Evolutionary conservation across 148 eudicot species (phyloP).

Genomic region (Fagopyrum esculentum): DNA sequence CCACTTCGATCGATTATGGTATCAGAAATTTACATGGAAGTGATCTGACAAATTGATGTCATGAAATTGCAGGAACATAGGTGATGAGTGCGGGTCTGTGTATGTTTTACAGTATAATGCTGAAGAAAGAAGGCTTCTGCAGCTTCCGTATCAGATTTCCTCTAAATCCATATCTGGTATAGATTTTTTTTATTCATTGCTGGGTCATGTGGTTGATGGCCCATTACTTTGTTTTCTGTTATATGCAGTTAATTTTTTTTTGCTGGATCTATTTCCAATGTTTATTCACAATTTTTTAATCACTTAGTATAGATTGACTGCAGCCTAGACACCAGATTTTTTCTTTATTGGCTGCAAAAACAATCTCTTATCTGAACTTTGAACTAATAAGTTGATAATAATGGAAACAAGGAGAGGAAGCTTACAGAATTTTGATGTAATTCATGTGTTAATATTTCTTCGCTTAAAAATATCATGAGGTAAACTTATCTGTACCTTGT

Average conservation of each 20-base stretch:
- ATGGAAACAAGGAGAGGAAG: not conserved
- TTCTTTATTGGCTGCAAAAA: conserved; percentile 1
- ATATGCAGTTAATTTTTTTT: not conserved
- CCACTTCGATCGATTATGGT: not conserved
- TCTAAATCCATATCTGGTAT: conserved; percentile 64
- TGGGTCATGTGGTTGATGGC: conserved; percentile 2
- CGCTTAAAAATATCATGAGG: not conserved
- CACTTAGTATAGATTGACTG: not conserved
- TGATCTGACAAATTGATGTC: not conserved
- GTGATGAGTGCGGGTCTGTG: conserved; percentile 74
- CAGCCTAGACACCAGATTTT: not conserved
- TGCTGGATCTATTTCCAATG: not conserved
- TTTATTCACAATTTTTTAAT: not conserved
- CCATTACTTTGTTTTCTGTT: not conserved
- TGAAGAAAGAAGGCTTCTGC: conserved; percentile 49
- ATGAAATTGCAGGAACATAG: conserved; percentile 62
- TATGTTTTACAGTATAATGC: conserved; percentile 60
- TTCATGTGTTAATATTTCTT: not conserved
- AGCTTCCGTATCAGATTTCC: conserved; percentile 59
- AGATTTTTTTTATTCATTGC: conserved; percentile 1
- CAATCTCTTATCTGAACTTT: not conserved
- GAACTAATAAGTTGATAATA: not conserved
- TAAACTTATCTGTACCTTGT: not conserved
- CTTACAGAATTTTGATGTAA: not conserved
- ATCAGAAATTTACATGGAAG: not conserved